These are phyloP conservation scores for Oryza glumipatula DNA, from an alignment of 176 grass and related monocot species.

Conservation along the genomic window DNA sequence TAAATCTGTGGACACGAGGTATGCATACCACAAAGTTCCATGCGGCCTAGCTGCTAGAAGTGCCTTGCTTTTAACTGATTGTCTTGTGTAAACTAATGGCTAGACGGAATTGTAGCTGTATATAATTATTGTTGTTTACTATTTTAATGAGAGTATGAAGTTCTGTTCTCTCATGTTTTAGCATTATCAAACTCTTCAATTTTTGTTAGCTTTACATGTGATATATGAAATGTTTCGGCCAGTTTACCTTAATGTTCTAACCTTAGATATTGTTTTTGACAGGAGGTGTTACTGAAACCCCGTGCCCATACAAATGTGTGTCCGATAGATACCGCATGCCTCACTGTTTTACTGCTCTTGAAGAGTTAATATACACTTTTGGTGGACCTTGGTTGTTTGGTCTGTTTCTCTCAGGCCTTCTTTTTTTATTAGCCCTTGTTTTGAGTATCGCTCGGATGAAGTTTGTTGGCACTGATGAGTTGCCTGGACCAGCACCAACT, in stretches of 20 bases:
- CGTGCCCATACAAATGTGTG: constrained; percentile 91
- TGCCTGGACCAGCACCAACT: constrained; percentile 87
- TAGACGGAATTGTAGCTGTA: constrained; percentile 16
- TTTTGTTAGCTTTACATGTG: constrained; percentile 22
- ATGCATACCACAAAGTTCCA: not conserved
- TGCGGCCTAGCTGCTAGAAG: not conserved
- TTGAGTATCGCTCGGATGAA: constrained; percentile 98
- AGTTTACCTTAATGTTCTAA: constrained; percentile 21
- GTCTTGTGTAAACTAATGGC: not conserved
- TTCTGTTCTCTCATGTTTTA: constrained; percentile 25
- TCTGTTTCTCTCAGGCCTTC: constrained; percentile 89
- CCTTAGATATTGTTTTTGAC: constrained; percentile 37
- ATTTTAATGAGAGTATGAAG: not conserved
- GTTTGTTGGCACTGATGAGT: constrained; percentile 90
- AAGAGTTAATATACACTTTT: constrained; percentile 95
- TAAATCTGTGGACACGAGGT: not conserved
- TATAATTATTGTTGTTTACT: not conserved
- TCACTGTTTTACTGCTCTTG: constrained; percentile 93
- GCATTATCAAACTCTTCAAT: constrained; percentile 7
- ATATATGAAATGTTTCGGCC: constrained; percentile 21
- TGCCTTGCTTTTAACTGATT: constrained; percentile 7
- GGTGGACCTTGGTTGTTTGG: constrained; percentile 97
- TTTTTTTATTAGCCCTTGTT: constrained; percentile 90
- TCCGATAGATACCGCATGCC: constrained; percentile 98
- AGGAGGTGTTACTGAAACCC: constrained; percentile 90